Conservation (phyloP, 1,284 basidiomycete species). For the Apiotrichum gamsii region DNA sequence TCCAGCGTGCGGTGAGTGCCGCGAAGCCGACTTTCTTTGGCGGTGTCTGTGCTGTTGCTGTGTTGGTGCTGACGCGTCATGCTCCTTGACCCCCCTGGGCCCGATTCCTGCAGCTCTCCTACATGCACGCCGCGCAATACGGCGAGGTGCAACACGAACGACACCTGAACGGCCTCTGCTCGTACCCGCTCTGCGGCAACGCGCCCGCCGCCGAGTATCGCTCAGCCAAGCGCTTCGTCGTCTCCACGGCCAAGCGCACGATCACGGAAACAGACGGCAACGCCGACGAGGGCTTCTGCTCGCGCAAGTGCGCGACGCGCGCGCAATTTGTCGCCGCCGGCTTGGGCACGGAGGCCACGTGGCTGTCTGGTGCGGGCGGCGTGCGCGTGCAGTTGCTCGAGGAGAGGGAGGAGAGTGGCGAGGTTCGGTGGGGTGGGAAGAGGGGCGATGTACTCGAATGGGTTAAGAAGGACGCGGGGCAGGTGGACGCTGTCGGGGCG, state of each 20-base stretch:
- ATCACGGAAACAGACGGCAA: slow-evolving; percentile 35
- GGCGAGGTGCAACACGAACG: slow-evolving; percentile 34
- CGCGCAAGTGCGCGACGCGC: slow-evolving; percentile 20
- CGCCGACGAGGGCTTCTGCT: slow-evolving; percentile 34
- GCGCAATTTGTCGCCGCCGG: slow-evolving; percentile 24
- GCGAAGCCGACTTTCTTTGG: no score
- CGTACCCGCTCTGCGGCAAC: slow-evolving; percentile 33
- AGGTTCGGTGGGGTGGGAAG: slow-evolving; percentile 12
- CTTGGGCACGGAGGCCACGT: slow-evolving; percentile 27
- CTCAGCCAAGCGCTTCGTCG: slow-evolving; percentile 19
- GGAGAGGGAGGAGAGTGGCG: slow-evolving; percentile 24
- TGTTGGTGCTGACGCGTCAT: no score
- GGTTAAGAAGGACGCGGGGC: background rate
- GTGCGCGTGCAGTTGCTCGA: slow-evolving; percentile 23
- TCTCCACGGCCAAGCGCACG: slow-evolving; percentile 21
- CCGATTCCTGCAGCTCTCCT: slow-evolving; percentile 14
- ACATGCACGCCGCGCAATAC: slow-evolving; percentile 27
- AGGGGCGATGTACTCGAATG: slow-evolving; percentile 9
- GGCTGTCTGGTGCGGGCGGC: slow-evolving; percentile 21
- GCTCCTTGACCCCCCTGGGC: no score
- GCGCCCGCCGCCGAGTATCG: slow-evolving; percentile 24
- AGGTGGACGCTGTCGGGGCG: background rate
- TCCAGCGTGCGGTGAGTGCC: slow-evolving; percentile 11
- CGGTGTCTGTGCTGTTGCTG: no score
- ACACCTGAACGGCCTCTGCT: slow-evolving; percentile 36